Conservation (phyloP, 2,329 filamentous ascomycete genomes). For the Sporothrix variecibatus region DNA sequence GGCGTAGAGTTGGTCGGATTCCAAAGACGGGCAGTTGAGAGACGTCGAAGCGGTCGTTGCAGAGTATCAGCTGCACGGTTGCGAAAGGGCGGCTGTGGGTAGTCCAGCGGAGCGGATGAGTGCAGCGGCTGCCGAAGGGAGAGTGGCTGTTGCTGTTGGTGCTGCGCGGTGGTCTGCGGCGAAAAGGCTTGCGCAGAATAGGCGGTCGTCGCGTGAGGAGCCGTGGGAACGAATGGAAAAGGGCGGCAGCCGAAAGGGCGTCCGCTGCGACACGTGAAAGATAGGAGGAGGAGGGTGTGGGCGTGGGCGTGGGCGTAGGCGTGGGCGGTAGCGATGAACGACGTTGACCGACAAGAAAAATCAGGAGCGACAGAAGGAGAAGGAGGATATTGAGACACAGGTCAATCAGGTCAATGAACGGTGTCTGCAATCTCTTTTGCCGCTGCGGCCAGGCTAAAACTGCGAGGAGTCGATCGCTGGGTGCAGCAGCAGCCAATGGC, state of each 20-base stretch:
- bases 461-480: constrained; percentile 17
- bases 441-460: constrained; percentile 26
- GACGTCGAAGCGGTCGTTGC: constrained; percentile 40
- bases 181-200: constrained; percentile 30
- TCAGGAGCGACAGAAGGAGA: constrained; percentile 11
- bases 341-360: background rate
- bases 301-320: background rate
- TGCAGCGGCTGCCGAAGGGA: background rate
- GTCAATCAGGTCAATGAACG: background rate
- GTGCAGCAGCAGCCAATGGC: constrained; percentile 27
- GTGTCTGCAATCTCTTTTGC: constrained; percentile 27
- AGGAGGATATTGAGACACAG: constrained; percentile 1
- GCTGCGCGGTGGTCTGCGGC: constrained; percentile 23
- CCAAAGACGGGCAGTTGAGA: constrained; percentile 57
- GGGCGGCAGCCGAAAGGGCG: constrained; percentile 52
- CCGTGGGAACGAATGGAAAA: constrained; percentile 48
- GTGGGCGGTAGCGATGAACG: background rate
- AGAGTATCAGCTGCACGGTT: constrained; percentile 41
- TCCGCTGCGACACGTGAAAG: constrained; percentile 34
- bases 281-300: background rate
- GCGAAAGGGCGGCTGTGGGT: constrained; percentile 42
- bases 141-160: background rate
- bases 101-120: constrained; percentile 32
- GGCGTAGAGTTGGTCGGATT: constrained; percentile 63
- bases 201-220: constrained; percentile 45